These are phyloP conservation scores for Halteria grandinella DNA, from an alignment of 73 alveolate species.

Conservation along the genomic window DNA sequence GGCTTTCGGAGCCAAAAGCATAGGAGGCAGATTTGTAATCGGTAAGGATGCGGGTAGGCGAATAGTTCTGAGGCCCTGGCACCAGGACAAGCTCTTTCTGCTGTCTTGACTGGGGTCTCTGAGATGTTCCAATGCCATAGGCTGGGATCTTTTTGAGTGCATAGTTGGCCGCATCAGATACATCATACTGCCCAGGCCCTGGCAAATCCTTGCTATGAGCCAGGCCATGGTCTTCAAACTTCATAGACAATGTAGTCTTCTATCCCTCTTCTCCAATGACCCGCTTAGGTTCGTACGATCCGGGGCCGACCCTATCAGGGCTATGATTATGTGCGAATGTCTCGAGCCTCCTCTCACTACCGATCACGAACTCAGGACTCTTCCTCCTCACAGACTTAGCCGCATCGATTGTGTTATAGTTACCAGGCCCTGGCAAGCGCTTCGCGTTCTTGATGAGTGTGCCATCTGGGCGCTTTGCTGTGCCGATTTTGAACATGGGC, in stretches of 20 bases:
- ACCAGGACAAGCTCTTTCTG: not conserved
- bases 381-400: not conserved
- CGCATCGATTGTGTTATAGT: constrained; percentile 32
- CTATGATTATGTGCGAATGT: not conserved
- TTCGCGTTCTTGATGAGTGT: constrained; percentile 10
- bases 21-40: not conserved
- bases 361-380: constrained; percentile 47
- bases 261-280: constrained; percentile 37
- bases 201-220: constrained; percentile 20
- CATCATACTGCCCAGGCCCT: constrained; percentile 64
- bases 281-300: not conserved
- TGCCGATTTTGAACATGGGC: constrained; percentile 15
- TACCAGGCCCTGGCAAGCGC: constrained; percentile 60
- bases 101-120: not conserved
- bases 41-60: not conserved
- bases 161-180: not conserved
- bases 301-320: constrained; percentile 25
- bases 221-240: not conserved
- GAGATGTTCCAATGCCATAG: not conserved
- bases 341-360: constrained; percentile 42
- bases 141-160: constrained; percentile 4
- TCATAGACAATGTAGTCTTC: not conserved
- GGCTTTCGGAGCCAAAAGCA: constrained; percentile 41
- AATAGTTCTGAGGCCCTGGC: constrained; percentile 18
- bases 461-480: constrained; percentile 13